Percentiles rank a stretch among this genome's conserved stretches.
These are phyloP conservation scores for Marchantia paleacea DNA, from an alignment of 225 moss, liverwort and hornwort species.

Conservation along the genomic window DNA sequence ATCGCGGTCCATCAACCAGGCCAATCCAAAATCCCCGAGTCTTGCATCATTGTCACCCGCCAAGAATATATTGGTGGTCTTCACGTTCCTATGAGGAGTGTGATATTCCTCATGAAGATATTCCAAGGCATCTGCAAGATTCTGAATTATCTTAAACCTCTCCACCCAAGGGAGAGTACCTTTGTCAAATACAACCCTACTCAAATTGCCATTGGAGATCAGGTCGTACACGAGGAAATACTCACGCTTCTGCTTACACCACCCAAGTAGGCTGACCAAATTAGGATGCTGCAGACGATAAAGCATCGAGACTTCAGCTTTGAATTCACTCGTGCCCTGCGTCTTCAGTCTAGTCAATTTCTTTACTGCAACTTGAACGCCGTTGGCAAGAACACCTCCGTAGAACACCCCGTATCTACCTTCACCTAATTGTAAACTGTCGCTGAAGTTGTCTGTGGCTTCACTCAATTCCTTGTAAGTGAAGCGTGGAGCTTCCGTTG, in stretches of 20 bases:
- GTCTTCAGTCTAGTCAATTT: constrained; percentile 12
- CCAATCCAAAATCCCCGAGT: constrained; percentile 38
- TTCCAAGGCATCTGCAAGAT: constrained; percentile 31
- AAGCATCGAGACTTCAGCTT: constrained; percentile 24
- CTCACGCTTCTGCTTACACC: constrained; percentile 6
- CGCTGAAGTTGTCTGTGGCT: constrained; percentile 33
- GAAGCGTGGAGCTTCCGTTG: constrained; percentile 26
- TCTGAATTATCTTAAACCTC: constrained; percentile 31
- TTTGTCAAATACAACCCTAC: background rate
- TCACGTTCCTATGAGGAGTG: constrained; percentile 33
- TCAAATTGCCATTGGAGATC: constrained; percentile 8
- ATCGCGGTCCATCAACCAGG: constrained; percentile 19
- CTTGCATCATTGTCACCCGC: constrained; percentile 9
- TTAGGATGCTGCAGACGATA: constrained; percentile 30
- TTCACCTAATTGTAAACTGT: constrained; percentile 24
- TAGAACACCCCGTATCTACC: constrained; percentile 11
- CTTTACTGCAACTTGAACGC: constrained; percentile 19
- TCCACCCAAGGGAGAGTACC: constrained; percentile 9
- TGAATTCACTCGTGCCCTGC: constrained; percentile 11
- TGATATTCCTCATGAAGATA: constrained; percentile 31
- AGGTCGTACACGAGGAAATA: constrained; percentile 15
- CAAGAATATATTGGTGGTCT: constrained; percentile 27
- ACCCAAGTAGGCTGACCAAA: constrained; percentile 31
- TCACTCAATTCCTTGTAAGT: constrained; percentile 41
- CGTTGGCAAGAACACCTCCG: constrained; percentile 9